Evolutionary conservation across 805 yeast species (phyloP).

Genomic region (Henningerozyma blattae): DNA sequence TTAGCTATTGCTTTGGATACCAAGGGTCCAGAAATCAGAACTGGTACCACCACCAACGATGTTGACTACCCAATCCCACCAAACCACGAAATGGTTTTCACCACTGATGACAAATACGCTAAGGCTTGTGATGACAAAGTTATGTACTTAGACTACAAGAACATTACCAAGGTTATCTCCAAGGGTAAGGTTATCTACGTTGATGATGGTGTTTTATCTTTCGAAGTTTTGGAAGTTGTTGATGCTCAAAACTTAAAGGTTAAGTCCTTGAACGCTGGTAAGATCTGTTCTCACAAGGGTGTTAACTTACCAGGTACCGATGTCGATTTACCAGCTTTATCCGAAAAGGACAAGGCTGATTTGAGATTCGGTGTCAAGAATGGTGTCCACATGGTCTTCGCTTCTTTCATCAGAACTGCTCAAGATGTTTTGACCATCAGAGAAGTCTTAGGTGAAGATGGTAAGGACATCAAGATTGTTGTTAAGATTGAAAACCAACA

Average conservation of each 20-base stretch:
- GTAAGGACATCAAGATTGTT: constrained; percentile 91
- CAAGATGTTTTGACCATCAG: constrained; percentile 84
- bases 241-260: constrained; percentile 79
- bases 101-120: constrained; percentile 78
- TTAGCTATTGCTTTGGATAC: constrained; percentile 97
- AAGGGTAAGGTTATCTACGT: constrained; percentile 84
- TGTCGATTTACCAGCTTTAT: constrained; percentile 94
- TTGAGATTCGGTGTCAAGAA: constrained; percentile 92
- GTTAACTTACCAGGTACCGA: constrained; percentile 98
- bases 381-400: constrained; percentile 96
- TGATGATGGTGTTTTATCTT: constrained; percentile 96
- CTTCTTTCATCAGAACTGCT: constrained; percentile 94
- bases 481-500: constrained; percentile 98
- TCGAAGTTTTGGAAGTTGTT: constrained; percentile 75
- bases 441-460: constrained; percentile 91
- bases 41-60: constrained; percentile 81
- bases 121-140: constrained; percentile 60
- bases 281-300: constrained; percentile 95
- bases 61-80: constrained; percentile 74
- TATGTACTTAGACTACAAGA: constrained; percentile 89
- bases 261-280: constrained; percentile 86
- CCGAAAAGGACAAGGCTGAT: constrained; percentile 93
- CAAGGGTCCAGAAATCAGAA: constrained; percentile 99
- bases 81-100: constrained; percentile 82
- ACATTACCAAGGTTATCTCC: constrained; percentile 88